These are phyloP conservation scores for Monascus ruber DNA, from an alignment of 2,329 filamentous ascomycete genomes.

Conservation along the genomic window DNA sequence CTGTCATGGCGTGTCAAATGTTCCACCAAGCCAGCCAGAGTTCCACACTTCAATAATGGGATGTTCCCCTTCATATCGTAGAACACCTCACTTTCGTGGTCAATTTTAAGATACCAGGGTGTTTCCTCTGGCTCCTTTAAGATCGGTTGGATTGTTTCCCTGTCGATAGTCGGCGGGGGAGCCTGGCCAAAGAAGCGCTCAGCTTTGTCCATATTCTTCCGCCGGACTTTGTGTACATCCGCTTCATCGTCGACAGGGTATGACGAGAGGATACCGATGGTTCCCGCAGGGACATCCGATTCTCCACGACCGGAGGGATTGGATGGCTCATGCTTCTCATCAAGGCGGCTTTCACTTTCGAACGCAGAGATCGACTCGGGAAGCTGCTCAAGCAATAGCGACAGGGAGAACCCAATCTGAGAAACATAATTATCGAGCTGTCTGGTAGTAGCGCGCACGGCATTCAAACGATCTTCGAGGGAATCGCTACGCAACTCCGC, in stretches of 20 bases:
- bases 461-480: conserved; percentile 72
- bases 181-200: conserved; percentile 38
- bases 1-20: conserved; percentile 94
- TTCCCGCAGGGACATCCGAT: conserved; percentile 24
- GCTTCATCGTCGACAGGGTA: conserved; percentile 26
- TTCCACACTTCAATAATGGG: conserved; percentile 75
- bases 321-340: conserved; percentile 14
- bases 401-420: conserved; percentile 77
- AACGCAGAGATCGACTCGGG: conserved; percentile 42
- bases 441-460: conserved; percentile 64
- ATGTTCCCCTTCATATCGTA: conserved; percentile 75
- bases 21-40: conserved; percentile 78
- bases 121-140: conserved; percentile 57
- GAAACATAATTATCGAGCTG: conserved; percentile 78
- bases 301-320: conserved; percentile 18
- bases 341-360: conserved; percentile 28
- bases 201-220: conserved; percentile 34
- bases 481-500: conserved; percentile 82
- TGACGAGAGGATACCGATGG: conserved; percentile 35
- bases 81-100: conserved; percentile 78
- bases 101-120: conserved; percentile 73
- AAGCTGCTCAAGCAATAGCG: conserved; percentile 74
- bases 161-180: conserved; percentile 27
- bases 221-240: conserved; percentile 24
- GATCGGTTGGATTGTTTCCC: conserved; percentile 29